phyloP scores from a whole-genome alignment of 139 green algal species.

The Chlorella sp. region DNA sequence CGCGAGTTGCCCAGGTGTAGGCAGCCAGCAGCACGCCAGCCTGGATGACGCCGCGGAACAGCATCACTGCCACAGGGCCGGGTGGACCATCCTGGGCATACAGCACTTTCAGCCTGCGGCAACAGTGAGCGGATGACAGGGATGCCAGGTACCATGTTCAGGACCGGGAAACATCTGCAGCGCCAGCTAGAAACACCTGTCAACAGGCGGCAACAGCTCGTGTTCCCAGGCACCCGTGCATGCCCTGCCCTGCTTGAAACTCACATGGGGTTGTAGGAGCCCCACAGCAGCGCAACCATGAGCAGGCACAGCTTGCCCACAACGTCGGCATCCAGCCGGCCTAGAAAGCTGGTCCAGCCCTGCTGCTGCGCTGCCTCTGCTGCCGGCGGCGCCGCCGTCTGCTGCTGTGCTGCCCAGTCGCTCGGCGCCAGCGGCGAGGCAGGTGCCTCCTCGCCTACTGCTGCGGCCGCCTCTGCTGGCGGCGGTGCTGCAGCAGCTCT shows the following conservation, averaged over 20 bases:
- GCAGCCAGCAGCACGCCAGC: slow-evolving; percentile 14
- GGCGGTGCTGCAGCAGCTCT: slow-evolving; percentile 7
- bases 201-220: too few relatives aligned
- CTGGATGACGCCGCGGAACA: slow-evolving; percentile 41
- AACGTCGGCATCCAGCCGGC: not conserved
- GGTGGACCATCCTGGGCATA: slow-evolving; percentile 26
- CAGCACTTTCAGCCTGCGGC: slow-evolving; percentile 24
- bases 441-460: not conserved
- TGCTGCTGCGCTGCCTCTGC: not conserved
- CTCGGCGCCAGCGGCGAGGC: too few relatives aligned
- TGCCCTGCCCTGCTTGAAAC: too few relatives aligned
- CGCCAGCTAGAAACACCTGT: too few relatives aligned
- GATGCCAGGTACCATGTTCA: too few relatives aligned
- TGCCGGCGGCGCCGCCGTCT: not conserved
- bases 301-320: slow-evolving; percentile 37
- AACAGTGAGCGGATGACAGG: too few relatives aligned
- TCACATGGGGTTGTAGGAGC: slow-evolving; percentile 38
- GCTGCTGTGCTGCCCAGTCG: too few relatives aligned
- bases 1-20: not conserved
- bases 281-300: slow-evolving; percentile 26
- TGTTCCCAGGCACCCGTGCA: too few relatives aligned
- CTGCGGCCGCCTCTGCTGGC: not conserved
- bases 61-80: slow-evolving; percentile 26
- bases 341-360: not conserved
- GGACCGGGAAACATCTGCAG: too few relatives aligned